These are phyloP conservation scores for Termitomyces sp. DNA, from an alignment of 768 basidiomycete species.

Conservation along the genomic window DNA sequence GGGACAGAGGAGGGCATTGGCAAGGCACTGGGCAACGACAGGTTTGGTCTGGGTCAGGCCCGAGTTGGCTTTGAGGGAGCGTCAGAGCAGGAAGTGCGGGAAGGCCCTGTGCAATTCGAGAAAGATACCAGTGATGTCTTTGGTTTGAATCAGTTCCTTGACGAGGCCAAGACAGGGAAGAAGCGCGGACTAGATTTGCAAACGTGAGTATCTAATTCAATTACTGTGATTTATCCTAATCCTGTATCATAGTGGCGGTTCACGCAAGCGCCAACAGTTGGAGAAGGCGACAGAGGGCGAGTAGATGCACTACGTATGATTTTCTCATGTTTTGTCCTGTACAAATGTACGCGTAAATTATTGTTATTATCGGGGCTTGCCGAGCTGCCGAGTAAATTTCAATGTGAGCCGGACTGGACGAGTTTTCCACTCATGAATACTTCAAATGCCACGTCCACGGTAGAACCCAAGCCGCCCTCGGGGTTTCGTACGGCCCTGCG, in stretches of 20 bases:
- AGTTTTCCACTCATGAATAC: constrained; percentile 23
- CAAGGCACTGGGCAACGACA: constrained; percentile 87
- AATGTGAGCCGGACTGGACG: background rate
- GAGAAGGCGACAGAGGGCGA: constrained; percentile 53
- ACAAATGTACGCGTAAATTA: background rate
- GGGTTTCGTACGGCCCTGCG: constrained; percentile 62
- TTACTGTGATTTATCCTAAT: background rate
- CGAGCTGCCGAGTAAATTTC: constrained; percentile 18
- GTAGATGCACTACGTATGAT: constrained; percentile 16
- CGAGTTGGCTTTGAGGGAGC: constrained; percentile 91
- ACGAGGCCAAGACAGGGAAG: constrained; percentile 94
- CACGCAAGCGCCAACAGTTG: constrained; percentile 69
- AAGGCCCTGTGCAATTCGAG: constrained; percentile 98
- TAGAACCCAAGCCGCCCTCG: constrained; percentile 32
- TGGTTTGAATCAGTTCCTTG: constrained; percentile 94
- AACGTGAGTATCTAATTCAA: constrained; percentile 45
- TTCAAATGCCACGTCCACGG: constrained; percentile 21
- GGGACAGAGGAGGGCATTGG: constrained; percentile 95
- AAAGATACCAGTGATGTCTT: constrained; percentile 98
- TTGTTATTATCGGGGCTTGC: constrained; percentile 12
- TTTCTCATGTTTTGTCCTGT: background rate
- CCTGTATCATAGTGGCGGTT: constrained; percentile 39
- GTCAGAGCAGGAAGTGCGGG: constrained; percentile 75
- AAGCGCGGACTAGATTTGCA: constrained; percentile 84
- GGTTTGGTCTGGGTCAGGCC: constrained; percentile 87